Evolutionary conservation across 1,139 yeast species (phyloP).

Genomic region (Pneumocystis jirovecii): DNA sequence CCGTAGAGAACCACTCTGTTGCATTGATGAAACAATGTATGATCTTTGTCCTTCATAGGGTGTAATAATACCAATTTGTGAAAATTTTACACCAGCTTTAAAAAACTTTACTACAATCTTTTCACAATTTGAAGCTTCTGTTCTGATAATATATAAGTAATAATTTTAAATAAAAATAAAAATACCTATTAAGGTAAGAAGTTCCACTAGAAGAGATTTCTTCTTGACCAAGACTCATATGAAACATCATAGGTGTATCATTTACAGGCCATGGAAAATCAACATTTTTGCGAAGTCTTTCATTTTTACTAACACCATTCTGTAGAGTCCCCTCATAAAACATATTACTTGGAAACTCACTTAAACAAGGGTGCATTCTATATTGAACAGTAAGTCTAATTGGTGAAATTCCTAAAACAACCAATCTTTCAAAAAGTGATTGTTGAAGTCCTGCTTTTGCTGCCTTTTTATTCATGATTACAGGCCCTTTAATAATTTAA

Average conservation of each 20-base stretch:
- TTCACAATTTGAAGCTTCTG: slow-evolving; percentile 49
- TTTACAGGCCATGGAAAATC: slow-evolving; percentile 34
- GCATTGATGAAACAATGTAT: slow-evolving; percentile 1
- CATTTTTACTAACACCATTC: slow-evolving; percentile 45
- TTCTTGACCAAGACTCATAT: slow-evolving; percentile 72
- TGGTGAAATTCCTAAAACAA: slow-evolving; percentile 36
- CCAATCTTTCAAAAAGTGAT: slow-evolving; percentile 62
- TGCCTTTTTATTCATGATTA: slow-evolving; percentile 27
- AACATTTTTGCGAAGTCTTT: slow-evolving; percentile 40
- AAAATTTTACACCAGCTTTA: slow-evolving; percentile 33
- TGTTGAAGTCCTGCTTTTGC: slow-evolving; percentile 48
- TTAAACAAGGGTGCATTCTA: slow-evolving; percentile 66
- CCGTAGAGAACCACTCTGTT: slow-evolving; percentile 9
- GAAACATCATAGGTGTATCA: slow-evolving; percentile 51
- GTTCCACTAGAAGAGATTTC: slow-evolving; percentile 47
- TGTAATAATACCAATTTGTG: slow-evolving; percentile 64
- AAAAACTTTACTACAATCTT: slow-evolving; percentile 42
- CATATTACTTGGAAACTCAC: slow-evolving; percentile 59
- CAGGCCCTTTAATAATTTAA: slow-evolving; percentile 20
- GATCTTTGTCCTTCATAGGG: slow-evolving; percentile 67
- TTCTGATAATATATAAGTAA: slow-evolving; percentile 40
- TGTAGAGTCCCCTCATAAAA: slow-evolving; percentile 48
- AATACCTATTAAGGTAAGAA: slow-evolving; percentile 28
- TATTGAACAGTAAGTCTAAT: slow-evolving; percentile 61
- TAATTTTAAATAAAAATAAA: slow-evolving; percentile 23